Conservation (phyloP, 148 eudicot species). For the Beta vulgaris region DNA sequence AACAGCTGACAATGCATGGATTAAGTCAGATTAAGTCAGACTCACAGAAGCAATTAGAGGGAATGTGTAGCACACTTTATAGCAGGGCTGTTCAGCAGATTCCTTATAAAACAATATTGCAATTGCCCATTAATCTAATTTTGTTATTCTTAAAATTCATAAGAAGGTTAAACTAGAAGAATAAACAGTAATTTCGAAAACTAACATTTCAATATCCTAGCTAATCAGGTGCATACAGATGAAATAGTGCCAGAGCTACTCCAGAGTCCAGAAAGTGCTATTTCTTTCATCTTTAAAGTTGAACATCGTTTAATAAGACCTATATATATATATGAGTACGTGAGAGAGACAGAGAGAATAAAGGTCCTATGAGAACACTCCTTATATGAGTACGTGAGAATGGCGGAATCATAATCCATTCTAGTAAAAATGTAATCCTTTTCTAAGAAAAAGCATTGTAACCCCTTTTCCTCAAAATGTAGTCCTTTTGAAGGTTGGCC, state of each 20-base stretch:
- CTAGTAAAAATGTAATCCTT: too few relatives aligned
- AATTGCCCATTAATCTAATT: not conserved
- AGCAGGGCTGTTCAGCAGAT: not conserved
- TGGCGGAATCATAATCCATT: too few relatives aligned
- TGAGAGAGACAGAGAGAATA: too few relatives aligned
- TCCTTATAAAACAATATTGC: not conserved
- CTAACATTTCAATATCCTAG: not conserved
- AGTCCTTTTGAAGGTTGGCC: too few relatives aligned
- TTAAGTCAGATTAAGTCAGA: not conserved
- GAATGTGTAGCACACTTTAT: not conserved
- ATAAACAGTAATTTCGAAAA: not conserved
- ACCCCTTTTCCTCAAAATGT: too few relatives aligned
- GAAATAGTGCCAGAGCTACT: not conserved
- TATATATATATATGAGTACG: too few relatives aligned
- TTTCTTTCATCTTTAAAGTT: not conserved
- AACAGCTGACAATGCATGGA: not conserved
- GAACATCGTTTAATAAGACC: not conserved
- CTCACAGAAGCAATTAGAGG: not conserved
- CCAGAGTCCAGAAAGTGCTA: not conserved
- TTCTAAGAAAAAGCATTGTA: too few relatives aligned
- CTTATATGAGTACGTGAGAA: too few relatives aligned
- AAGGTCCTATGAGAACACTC: too few relatives aligned
- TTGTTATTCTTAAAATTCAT: too few relatives aligned
- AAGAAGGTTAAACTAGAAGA: not conserved
- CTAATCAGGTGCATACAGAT: not conserved